Conservation (phyloP, 2,329 filamentous ascomycete species). For the Chaetoscypha palmicola region DNA sequence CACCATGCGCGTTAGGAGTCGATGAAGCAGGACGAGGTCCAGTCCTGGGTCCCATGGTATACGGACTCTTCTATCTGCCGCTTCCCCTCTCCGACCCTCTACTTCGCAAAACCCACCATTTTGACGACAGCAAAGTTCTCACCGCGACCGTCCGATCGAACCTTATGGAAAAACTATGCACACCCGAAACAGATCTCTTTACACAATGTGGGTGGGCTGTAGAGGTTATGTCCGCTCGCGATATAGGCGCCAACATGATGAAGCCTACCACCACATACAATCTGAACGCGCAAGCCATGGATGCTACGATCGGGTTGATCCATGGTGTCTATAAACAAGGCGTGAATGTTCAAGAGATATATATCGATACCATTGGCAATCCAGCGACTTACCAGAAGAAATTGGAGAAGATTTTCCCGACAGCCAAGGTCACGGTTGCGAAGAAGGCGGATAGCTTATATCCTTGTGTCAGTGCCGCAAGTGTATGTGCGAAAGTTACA, state of each 20-base stretch:
- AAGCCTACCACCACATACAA: slow-evolving; percentile 58
- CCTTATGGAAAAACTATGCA: slow-evolving; percentile 66
- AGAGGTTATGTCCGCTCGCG: slow-evolving; percentile 64
- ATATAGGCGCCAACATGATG: slow-evolving; percentile 33
- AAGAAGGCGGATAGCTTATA: slow-evolving; percentile 93
- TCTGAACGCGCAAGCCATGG: slow-evolving; percentile 91
- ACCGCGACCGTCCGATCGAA: slow-evolving; percentile 69
- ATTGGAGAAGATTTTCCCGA: slow-evolving; percentile 78
- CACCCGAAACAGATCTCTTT: slow-evolving; percentile 49
- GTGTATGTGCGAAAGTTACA: slow-evolving; percentile 93
- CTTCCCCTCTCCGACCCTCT: slow-evolving; percentile 62
- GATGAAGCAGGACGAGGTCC: slow-evolving; percentile 93
- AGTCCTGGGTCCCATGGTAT: slow-evolving; percentile 78
- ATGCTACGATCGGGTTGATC: slow-evolving; percentile 81
- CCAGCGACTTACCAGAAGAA: slow-evolving; percentile 78
- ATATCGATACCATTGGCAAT: slow-evolving; percentile 88
- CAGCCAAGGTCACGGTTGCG: slow-evolving; percentile 64
- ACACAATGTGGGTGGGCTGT: slow-evolving; percentile 76
- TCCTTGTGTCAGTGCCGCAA: slow-evolving; percentile 87
- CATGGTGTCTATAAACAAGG: slow-evolving; percentile 66
- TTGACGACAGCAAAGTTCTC: slow-evolving; percentile 92
- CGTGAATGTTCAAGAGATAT: slow-evolving; percentile 82
- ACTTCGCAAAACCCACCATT: slow-evolving; percentile 72
- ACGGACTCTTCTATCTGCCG: slow-evolving; percentile 69
- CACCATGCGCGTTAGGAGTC: slow-evolving; percentile 73